Percentiles rank a stretch among this genome's conserved stretches.
These are phyloP conservation scores for Phytophthora nicotianae DNA, from an alignment of 352 stramenopile genomes.

Conservation along the genomic window DNA sequence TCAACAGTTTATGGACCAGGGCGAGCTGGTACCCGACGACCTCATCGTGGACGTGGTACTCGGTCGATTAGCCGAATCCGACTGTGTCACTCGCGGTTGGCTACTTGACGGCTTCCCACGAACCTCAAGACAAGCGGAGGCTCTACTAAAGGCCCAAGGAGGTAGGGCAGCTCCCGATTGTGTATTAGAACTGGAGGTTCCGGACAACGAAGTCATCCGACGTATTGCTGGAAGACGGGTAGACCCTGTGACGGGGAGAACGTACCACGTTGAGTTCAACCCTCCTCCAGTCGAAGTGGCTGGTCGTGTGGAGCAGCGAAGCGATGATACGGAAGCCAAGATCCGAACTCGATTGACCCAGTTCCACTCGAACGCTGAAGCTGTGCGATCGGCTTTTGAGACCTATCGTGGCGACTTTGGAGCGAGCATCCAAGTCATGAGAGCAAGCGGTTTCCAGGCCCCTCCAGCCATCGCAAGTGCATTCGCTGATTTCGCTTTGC, in stretches of 20 bases:
- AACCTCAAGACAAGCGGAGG: slow-evolving; percentile 83
- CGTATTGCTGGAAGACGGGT: slow-evolving; percentile 96
- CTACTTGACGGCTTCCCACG: slow-evolving; percentile 94
- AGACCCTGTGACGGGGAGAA: slow-evolving; percentile 92
- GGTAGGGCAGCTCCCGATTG: slow-evolving; percentile 75
- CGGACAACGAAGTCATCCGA: slow-evolving; percentile 93
- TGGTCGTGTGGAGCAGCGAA: slow-evolving; percentile 77
- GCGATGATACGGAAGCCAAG: slow-evolving; percentile 94
- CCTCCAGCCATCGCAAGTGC: slow-evolving; percentile 23
- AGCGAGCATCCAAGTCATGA: slow-evolving; percentile 30
- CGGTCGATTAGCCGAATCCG: slow-evolving; percentile 73
- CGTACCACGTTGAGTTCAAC: slow-evolving; percentile 97
- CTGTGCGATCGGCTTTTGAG: slow-evolving; percentile 55
- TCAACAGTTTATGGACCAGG: slow-evolving; percentile 90
- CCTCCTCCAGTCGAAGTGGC: slow-evolving; percentile 77
- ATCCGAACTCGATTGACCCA: slow-evolving; percentile 84
- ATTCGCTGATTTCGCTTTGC: slow-evolving; percentile 30
- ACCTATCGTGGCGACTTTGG: slow-evolving; percentile 11
- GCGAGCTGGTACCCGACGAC: slow-evolving; percentile 90
- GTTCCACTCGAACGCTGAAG: slow-evolving; percentile 75
- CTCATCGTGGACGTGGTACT: slow-evolving; percentile 90
- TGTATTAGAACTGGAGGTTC: slow-evolving; percentile 94
- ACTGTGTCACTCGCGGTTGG: slow-evolving; percentile 89
- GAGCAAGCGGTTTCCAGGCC: slow-evolving; percentile 21
- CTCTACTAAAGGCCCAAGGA: slow-evolving; percentile 57